Evolutionary conservation across 2,329 filamentous ascomycete genomes (phyloP).

Genomic region (Trichophyton mentagrophytes): DNA sequence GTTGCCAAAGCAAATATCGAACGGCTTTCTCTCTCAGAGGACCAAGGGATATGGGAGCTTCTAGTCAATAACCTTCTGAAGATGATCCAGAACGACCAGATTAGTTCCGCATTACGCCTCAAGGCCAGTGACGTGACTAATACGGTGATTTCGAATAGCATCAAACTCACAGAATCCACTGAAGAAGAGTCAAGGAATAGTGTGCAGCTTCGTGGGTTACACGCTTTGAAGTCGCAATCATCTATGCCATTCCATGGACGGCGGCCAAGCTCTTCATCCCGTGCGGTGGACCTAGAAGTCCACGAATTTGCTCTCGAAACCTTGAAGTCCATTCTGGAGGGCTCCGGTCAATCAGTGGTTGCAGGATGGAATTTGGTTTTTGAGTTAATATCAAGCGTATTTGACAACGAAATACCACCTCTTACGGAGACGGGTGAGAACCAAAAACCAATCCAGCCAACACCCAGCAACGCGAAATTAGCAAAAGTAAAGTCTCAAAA

Average conservation of each 20-base stretch:
- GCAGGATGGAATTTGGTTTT: slow-evolving; percentile 80
- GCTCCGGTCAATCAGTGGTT: slow-evolving; percentile 70
- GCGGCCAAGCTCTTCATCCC: slow-evolving; percentile 32
- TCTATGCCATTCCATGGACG: slow-evolving; percentile 40
- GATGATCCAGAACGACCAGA: slow-evolving; percentile 29
- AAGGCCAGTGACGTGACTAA: slow-evolving; percentile 52
- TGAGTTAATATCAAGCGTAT: slow-evolving; percentile 71
- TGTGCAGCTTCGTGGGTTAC: slow-evolving; percentile 60
- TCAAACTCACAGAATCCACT: slow-evolving; percentile 28
- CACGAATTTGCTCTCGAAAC: slow-evolving; percentile 70
- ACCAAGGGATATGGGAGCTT: slow-evolving; percentile 63
- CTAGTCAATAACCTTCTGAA: slow-evolving; percentile 45
- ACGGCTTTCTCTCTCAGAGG: slow-evolving; percentile 55
- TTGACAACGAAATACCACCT: slow-evolving; percentile 29
- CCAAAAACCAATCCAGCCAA: slow-evolving; percentile 13
- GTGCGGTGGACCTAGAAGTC: slow-evolving; percentile 60
- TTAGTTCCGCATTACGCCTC: slow-evolving; percentile 29
- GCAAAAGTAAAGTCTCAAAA: slow-evolving; percentile 44
- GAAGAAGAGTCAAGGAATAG: slow-evolving; percentile 40
- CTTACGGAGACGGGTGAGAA: slow-evolving; percentile 4
- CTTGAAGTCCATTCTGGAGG: slow-evolving; percentile 69
- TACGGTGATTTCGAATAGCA: slow-evolving; percentile 30
- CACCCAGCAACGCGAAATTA: slow-evolving; percentile 8
- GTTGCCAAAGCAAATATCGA: slow-evolving; percentile 61
- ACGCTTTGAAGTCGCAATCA: slow-evolving; percentile 52